A percentile compares a stretch with the other conserved stretches of the same genome.
Evolutionary conservation across 768 basidiomycete species (phyloP).

Genomic region (Sporobolomyces roseus): DNA sequence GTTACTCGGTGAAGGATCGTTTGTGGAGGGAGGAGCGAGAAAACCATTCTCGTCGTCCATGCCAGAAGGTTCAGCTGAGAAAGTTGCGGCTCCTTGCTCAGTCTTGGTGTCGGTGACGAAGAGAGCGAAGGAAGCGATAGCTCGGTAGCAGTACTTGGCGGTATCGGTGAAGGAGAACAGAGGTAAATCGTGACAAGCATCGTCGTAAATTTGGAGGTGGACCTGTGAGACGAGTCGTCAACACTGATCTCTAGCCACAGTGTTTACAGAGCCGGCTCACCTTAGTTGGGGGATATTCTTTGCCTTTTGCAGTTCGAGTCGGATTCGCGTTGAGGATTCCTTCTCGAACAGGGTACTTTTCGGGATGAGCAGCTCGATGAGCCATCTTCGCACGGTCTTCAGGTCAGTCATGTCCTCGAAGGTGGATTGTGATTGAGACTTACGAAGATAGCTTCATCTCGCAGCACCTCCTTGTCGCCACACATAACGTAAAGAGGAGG

Average conservation of each 20-base stretch:
- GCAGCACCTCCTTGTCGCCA: constrained; percentile 82
- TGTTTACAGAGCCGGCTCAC: not conserved
- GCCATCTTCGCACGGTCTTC: constrained; percentile 51
- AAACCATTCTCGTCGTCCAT: constrained; percentile 13
- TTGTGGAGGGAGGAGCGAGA: constrained; percentile 6
- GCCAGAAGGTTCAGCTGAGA: constrained; percentile 3
- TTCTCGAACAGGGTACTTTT: constrained; percentile 61
- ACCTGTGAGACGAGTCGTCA: constrained; percentile 19
- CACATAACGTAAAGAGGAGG: constrained; percentile 77
- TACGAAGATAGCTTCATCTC: constrained; percentile 88
- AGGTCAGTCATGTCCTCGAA: not conserved
- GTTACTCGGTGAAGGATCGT: too few species aligned
- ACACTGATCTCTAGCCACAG: not conserved
- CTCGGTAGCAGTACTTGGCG: constrained; percentile 51
- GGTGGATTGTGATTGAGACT: constrained; percentile 19
- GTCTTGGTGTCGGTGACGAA: constrained; percentile 45
- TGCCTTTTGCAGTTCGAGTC: constrained; percentile 19
- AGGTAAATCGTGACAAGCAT: constrained; percentile 43
- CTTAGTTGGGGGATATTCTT: constrained; percentile 41
- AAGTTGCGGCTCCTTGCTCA: constrained; percentile 8
- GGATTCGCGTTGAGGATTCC: constrained; percentile 56
- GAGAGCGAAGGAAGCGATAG: constrained; percentile 51
- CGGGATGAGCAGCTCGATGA: constrained; percentile 84
- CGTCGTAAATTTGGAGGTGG: constrained; percentile 44
- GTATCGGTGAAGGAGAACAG: constrained; percentile 47